Conservation (phyloP, 352 stramenopile genomes). For the Pythium phragmiticola region DNA sequence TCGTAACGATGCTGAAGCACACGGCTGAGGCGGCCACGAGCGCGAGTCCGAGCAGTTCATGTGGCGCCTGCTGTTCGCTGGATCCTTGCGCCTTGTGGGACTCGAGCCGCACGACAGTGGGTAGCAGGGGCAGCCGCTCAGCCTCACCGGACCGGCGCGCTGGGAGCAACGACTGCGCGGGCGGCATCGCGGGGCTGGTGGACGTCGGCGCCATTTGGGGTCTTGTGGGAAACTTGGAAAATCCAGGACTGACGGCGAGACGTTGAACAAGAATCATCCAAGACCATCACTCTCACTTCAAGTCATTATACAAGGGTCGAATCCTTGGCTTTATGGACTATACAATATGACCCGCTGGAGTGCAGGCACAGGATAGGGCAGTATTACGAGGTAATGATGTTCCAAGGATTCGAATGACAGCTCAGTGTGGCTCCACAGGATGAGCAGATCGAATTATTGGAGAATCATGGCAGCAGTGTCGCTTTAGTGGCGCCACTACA, state of each 20-base stretch:
- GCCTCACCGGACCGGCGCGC: neutral
- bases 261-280: neutral
- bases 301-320: neutral
- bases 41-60: slow-evolving; percentile 31
- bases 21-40: slow-evolving; percentile 51
- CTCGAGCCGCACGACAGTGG: slow-evolving; percentile 7
- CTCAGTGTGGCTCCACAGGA: too few species aligned
- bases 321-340: neutral
- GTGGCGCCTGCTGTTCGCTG: neutral
- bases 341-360: neutral
- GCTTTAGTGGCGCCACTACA: too few species aligned
- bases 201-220: slow-evolving; percentile 2
- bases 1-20: slow-evolving; percentile 55
- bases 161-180: neutral
- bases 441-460: too few species aligned
- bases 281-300: neutral
- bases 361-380: neutral
- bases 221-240: neutral
- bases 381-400: neutral
- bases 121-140: slow-evolving; percentile 12
- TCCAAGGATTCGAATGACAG: neutral
- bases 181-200: neutral
- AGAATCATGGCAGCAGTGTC: too few species aligned
- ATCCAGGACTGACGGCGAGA: neutral
- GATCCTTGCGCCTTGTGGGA: neutral